Conservation (phyloP, 805 yeast species). For the Metschnikowia chrysomelidarum region DNA sequence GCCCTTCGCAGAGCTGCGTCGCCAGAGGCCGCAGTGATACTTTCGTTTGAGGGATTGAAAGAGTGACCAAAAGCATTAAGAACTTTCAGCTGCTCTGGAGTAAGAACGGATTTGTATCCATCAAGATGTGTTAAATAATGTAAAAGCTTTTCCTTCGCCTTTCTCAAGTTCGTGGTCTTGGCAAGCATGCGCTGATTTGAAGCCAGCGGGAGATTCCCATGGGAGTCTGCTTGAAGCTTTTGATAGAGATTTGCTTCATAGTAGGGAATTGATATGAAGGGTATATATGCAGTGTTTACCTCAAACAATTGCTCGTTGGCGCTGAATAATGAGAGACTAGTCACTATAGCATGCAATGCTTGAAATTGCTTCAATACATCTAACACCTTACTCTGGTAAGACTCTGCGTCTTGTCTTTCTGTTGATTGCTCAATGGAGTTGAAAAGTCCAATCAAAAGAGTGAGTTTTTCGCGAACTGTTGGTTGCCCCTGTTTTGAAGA, state of each 20-base stretch:
- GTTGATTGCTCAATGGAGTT: conserved; percentile 13
- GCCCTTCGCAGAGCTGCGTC: conserved; percentile 55
- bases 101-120: conserved; percentile 30
- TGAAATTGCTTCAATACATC: conserved; percentile 40
- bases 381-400: conserved; percentile 39
- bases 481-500: conserved; percentile 3
- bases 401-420: conserved; percentile 41
- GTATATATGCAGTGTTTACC: conserved; percentile 58
- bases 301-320: conserved; percentile 71
- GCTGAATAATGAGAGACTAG: conserved; percentile 61
- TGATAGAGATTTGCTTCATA: conserved; percentile 43
- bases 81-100: conserved; percentile 33
- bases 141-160: conserved; percentile 41
- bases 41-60: conserved; percentile 42
- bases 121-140: conserved; percentile 25
- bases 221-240: conserved; percentile 12
- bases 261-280: conserved; percentile 58
- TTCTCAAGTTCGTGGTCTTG: conserved; percentile 27
- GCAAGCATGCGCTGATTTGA: conserved; percentile 1
- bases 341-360: conserved; percentile 43
- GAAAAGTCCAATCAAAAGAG: conserved; percentile 4
- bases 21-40: conserved; percentile 21
- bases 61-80: conserved; percentile 40
- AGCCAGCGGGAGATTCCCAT: conserved; percentile 15
- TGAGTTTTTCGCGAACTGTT: conserved; percentile 14